phyloP scores from a whole-genome alignment of 768 basidiomycete species.

The Ramaria rubella region DNA sequence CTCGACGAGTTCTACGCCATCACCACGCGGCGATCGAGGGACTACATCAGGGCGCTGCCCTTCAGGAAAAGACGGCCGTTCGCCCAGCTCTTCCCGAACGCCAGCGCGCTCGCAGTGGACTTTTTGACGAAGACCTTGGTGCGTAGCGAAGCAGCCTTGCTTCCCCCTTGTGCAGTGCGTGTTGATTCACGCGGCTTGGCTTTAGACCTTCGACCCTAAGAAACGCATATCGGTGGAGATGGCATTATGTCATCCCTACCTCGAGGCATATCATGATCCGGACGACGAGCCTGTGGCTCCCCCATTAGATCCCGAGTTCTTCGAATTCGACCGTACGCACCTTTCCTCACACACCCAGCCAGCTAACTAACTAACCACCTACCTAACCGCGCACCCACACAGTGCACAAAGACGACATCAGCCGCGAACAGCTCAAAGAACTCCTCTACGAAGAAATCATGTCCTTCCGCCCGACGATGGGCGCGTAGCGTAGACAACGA shows the following conservation, averaged over 20 bases:
- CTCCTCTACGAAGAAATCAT: slow-evolving; percentile 93
- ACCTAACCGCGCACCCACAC: slow-evolving; percentile 14
- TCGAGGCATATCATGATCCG: slow-evolving; percentile 94
- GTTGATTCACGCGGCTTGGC: slow-evolving; percentile 1
- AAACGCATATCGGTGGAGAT: slow-evolving; percentile 94
- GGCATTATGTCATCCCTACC: slow-evolving; percentile 89
- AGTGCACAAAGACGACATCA: slow-evolving; percentile 96
- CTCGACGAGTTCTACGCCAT: slow-evolving; percentile 98
- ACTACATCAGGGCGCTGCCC: slow-evolving; percentile 91
- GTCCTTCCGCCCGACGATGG: slow-evolving; percentile 61
- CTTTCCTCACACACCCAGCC: background rate
- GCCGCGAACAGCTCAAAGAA: slow-evolving; percentile 91
- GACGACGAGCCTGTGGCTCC: slow-evolving; percentile 95
- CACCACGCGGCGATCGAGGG: slow-evolving; percentile 82
- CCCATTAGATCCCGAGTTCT: slow-evolving; percentile 94
- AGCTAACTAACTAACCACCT: no score
- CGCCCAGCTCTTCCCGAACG: slow-evolving; percentile 82
- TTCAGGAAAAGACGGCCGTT: slow-evolving; percentile 87
- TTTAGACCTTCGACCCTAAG: slow-evolving; percentile 93
- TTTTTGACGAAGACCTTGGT: slow-evolving; percentile 83
- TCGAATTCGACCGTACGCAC: slow-evolving; percentile 85
- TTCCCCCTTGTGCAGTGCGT: background rate
- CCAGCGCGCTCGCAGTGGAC: slow-evolving; percentile 69
- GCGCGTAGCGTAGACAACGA: background rate
- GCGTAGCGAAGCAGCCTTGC: slow-evolving; percentile 19